phyloP scores from a whole-genome alignment of 495 filamentous ascomycete genomes.

The Penicillium pancosmium region DNA sequence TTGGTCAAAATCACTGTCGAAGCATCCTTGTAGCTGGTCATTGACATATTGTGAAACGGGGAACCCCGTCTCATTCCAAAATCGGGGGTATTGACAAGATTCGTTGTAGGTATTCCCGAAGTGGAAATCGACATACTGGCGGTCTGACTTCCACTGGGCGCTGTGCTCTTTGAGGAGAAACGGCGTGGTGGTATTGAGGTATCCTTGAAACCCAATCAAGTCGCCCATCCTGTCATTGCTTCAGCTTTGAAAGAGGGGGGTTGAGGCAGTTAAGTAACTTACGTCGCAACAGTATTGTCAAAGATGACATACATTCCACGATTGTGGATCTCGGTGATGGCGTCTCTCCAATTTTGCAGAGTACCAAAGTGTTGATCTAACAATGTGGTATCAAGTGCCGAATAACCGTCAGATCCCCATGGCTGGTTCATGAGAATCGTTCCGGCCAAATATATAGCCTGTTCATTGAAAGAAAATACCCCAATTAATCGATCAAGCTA shows the following conservation, averaged over 20 bases:
- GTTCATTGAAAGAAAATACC: not conserved
- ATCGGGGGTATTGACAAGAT: conserved; percentile 64
- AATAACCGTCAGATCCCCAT: conserved; percentile 70
- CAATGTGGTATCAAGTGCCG: conserved; percentile 69
- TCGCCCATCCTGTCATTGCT: conserved; percentile 58
- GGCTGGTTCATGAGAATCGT: conserved; percentile 71
- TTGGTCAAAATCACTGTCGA: conserved; percentile 71
- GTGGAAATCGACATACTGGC: conserved; percentile 66
- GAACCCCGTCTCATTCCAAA: conserved; percentile 67
- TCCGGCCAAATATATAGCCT: conserved; percentile 72
- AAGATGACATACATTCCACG: conserved; percentile 73
- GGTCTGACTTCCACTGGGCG: conserved; percentile 58
- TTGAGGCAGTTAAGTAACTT: conserved; percentile 28
- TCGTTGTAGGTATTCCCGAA: conserved; percentile 60
- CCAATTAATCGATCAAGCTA: not conserved
- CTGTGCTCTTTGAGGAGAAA: conserved; percentile 60
- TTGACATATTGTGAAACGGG: conserved; percentile 49
- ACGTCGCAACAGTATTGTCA: conserved; percentile 74
- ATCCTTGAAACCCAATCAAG: conserved; percentile 69
- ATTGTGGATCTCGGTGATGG: conserved; percentile 65
- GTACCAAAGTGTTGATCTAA: conserved; percentile 71
- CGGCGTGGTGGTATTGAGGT: conserved; percentile 65
- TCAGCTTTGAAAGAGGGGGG: not conserved
- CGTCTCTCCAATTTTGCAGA: conserved; percentile 63
- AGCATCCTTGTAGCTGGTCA: conserved; percentile 58